phyloP scores from a whole-genome alignment of 371 early-diverging fungal species.

The Lichtheimia ramosa region DNA sequence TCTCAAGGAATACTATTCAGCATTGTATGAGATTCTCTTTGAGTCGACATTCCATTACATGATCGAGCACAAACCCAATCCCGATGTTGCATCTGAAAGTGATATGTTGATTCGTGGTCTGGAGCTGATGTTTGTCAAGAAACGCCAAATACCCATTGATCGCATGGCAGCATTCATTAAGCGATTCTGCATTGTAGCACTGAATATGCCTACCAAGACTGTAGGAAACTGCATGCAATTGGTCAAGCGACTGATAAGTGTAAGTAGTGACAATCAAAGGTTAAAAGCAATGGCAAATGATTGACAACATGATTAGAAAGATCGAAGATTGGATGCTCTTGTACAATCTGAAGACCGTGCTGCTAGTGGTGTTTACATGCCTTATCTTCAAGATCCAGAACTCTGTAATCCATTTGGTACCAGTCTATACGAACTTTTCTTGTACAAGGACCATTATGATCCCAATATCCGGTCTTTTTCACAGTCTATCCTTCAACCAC shows the following conservation, averaged over 20 bases:
- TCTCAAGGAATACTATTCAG: constrained; percentile 79
- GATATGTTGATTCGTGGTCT: constrained; percentile 79
- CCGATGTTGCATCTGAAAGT: constrained; percentile 60
- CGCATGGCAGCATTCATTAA: constrained; percentile 74
- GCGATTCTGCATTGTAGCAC: constrained; percentile 57
- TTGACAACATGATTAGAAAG: constrained; percentile 39
- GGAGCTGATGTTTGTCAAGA: constrained; percentile 80
- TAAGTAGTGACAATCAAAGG: constrained; percentile 21
- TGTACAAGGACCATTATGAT: constrained; percentile 80
- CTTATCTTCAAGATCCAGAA: constrained; percentile 87
- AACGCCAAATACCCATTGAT: constrained; percentile 68
- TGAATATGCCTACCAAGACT: constrained; percentile 51
- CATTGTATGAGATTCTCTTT: constrained; percentile 76
- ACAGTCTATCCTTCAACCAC: constrained; percentile 34
- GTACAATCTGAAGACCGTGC: constrained; percentile 82
- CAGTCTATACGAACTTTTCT: constrained; percentile 80
- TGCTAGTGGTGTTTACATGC: constrained; percentile 76
- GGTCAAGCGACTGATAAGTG: constrained; percentile 34
- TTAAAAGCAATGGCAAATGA: background rate
- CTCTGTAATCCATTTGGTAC: constrained; percentile 92
- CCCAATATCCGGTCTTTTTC: constrained; percentile 70
- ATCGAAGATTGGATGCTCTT: constrained; percentile 77
- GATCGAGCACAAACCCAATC: constrained; percentile 52
- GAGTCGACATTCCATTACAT: constrained; percentile 68
- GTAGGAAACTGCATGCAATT: constrained; percentile 35